Evolutionary conservation across 768 basidiomycete genomes (phyloP), one percentile per base, ranked within the genome.

Genomic region (Kwoniella bestiolae): DNA sequence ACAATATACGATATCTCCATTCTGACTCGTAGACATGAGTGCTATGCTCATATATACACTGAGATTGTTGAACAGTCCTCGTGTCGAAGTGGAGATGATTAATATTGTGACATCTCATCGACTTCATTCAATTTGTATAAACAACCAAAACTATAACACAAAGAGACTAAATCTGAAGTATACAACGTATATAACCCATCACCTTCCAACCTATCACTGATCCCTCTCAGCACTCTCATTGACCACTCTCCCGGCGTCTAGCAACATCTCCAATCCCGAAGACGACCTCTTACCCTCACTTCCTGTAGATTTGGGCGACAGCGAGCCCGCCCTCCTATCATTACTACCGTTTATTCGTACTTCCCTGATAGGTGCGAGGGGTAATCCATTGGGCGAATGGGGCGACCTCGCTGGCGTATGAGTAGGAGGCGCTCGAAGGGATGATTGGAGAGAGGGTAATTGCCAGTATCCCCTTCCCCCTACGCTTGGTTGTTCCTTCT

Each of bases 261-360:
- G 46, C 55, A 67, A 45, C 66, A 67, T 67, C 26, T 67, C 66
- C 11, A 67, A 41, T 1, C 66, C 66, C 29, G 38, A 56, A 12
- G 46, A 53, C 2, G 66, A 61, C 31, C 66, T 31, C n/a, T 56
- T 45, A 12, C 47, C 50, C 12, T 51, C 60, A 18, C 52, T 56
- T 0, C 14, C 28, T 14, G 25, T 35, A 14, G 60, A 66, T 51
- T 52, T 66, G 18, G 65, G 65, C 2, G 58, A 66, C 3, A 60
- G 18, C 12, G 65, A 60, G 3, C 59, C 65, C 5, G 34, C 18
- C 26, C 5, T 44, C 38, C 25, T 11, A 31, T 35, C n/a, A 28
- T 18, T 9, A 44, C 46, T 46, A 49, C 53, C 51, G 16, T n/a
- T n/a, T n/a, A 63, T 56, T 38, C 62, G 29, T 5, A 63, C 38